phyloP scores from a whole-genome alignment of 768 basidiomycete genomes.

The Rhodotorula taiwanensis region DNA sequence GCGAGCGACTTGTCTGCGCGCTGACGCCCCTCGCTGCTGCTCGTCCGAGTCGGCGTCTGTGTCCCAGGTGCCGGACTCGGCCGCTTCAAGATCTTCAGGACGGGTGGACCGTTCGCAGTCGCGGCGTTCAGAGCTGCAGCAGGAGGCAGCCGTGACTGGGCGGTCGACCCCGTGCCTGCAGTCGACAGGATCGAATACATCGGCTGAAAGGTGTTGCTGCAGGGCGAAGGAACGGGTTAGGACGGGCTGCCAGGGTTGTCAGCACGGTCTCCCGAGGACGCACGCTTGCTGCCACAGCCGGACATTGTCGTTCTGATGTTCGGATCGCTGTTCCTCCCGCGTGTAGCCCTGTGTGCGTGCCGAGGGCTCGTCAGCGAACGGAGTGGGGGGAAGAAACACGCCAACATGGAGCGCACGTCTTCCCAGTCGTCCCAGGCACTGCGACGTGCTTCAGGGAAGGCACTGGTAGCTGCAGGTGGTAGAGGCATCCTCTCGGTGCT shows the following conservation, averaged over 20 bases:
- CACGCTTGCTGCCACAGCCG: slow-evolving; percentile 24
- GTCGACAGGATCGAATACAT: slow-evolving; percentile 11
- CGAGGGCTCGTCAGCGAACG: neutral
- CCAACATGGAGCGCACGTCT: neutral
- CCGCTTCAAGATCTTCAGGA: slow-evolving; percentile 25
- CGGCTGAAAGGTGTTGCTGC: slow-evolving; percentile 11
- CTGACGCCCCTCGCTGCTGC: neutral
- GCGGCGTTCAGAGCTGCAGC: slow-evolving; percentile 13
- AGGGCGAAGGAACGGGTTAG: neutral
- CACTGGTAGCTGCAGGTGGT: neutral
- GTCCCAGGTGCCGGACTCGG: neutral
- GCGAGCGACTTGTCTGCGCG: slow-evolving; percentile 9
- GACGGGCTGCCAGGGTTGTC: too few relatives aligned
- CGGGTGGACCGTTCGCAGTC: slow-evolving; percentile 18
- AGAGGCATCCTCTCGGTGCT: slow-evolving; percentile 17
- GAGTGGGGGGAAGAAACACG: neutral
- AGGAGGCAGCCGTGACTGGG: neutral
- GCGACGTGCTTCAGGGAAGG: neutral
- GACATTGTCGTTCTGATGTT: slow-evolving; percentile 1
- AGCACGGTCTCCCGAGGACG: too few relatives aligned
- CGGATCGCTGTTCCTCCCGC: neutral
- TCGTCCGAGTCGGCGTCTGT: neutral
- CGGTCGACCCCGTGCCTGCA: neutral
- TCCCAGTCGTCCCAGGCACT: slow-evolving; percentile 19
- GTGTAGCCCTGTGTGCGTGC: slow-evolving; percentile 9